Evolutionary conservation across 1,284 basidiomycete species (phyloP), one percentile per base, ranked within the genome.

Genomic region (Ustilago hordei): DNA sequence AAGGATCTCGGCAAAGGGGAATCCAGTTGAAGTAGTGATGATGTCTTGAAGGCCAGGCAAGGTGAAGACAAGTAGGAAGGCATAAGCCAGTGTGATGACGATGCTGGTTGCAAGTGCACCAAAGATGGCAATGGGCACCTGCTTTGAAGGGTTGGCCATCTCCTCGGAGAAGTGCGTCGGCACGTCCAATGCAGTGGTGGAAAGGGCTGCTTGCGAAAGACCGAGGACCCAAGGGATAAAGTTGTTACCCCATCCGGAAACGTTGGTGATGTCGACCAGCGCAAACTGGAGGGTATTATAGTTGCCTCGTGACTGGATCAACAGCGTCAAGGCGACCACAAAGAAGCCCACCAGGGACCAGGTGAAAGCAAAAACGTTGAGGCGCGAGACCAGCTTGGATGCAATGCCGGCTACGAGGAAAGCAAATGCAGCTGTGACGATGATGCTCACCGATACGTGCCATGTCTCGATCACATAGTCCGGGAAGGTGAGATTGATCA

Each of bases 131-230:
- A 60, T 55, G 23, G 74, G 64, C 2, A 65, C 64, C 23, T 68
- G 53, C 8, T 45, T 64, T 1, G 64, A 41, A 4, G 74, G 70
- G 7, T 59, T 43, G 36, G 36, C 36, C 60, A 76, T 63, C 55
- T 76, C 74, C 35, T 63, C 62, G 9, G 74, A 59, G 56, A 76
- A 73, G 60, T 76, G 74, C 4, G 70, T 41, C 4, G 67, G 65
- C 5, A 48, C 50, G 23, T 75, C 69, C 34, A 66, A 41, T 7
- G 67, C 73, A 8, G 72, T 75, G 13, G 72, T 75, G 19, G 73
- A 66, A 9, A 75, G 52, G 1, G 68, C 68, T 17, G 73, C 57
- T 55, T 71, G 69, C 19, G 62, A 55, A 9, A 75, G 45, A 1
- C 60, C 69, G 8, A 64, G 23, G 8, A 75, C 63, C 73, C 73